Base-by-base conservation (phyloP, 2,329 filamentous ascomycete genomes). In the Aspergillus niger region DNA sequence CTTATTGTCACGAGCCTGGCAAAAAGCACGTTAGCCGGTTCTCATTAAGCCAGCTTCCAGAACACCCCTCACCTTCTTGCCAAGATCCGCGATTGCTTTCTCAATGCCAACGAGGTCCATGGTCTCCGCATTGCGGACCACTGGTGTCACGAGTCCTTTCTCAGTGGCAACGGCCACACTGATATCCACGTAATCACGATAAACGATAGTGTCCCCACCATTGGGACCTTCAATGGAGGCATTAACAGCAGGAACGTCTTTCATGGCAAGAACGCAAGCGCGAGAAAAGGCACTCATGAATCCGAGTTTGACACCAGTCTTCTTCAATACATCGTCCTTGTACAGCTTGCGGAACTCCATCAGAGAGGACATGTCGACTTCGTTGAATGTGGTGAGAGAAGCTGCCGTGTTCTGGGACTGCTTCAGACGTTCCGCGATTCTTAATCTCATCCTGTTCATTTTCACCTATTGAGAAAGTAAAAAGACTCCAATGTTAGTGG, bases 391-490 rank as follows among this genome's bases (percentile, higher is more conserved):
- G 51, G 95, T 98, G 56, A 99, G 84, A 3, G 95, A 97, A 48
- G 95, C 95, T 54, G 95, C 94, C 1, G 95, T 98, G 82, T 99
- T 99, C 77, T 99, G 95, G 20, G 95, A 98, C 78, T 99, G 95
- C 87, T 99, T 99, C 67, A 99, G 86, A 69, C 95, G 92, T 83
- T 99, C 95, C 54, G 95, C 92, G 69, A 98, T 99, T 64, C 95
- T 89, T 63, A 98, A 87, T 67, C 95, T 92, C 95, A 99, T 99
- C 67, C 95, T 92, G 84, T 98, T 98, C 95, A 99, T 99, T 85
- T 99, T 99, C 72, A 98, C 92, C 91, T 95, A 70, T 58, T 55
- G 15, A 59, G 48, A 54, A 43, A 48, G 52, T 8, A 15, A 2
- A 17, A 5, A 13, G n/a, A 32, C 15, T 8, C 41, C 30, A 32